Conservation (phyloP, 1,284 basidiomycete genomes). For the Leccinum laetum region DNA sequence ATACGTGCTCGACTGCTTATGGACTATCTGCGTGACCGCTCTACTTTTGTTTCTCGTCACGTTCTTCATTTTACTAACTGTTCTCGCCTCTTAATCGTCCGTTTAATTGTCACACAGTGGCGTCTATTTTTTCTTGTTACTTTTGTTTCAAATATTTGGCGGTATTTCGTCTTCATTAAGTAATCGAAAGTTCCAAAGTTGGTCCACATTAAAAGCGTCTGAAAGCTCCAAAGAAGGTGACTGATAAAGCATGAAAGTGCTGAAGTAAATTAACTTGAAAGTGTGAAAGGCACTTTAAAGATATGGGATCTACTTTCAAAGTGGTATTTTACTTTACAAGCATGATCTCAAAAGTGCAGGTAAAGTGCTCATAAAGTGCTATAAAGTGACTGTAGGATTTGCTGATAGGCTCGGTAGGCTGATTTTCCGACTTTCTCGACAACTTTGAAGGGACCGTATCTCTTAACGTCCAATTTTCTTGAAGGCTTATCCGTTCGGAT, state of each 20-base stretch:
- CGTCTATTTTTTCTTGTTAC: background rate
- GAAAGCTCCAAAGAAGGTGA: background rate
- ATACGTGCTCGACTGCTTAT: background rate
- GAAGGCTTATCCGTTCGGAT: no score
- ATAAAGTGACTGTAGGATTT: background rate
- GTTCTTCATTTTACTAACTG: background rate
- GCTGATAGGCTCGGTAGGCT: background rate
- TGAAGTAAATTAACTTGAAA: background rate
- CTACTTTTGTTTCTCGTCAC: background rate
- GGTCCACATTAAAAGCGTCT: background rate
- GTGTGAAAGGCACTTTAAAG: background rate
- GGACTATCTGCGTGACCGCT: background rate
- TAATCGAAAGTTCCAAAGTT: background rate
- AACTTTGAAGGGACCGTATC: no score
- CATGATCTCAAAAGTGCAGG: background rate
- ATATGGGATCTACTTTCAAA: background rate
- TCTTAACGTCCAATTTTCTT: no score
- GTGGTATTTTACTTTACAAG: background rate
- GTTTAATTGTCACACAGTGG: background rate
- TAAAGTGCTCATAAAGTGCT: background rate
- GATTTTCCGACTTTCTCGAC: no score
- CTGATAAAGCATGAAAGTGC: background rate
- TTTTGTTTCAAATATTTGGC: background rate
- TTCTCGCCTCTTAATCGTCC: background rate
- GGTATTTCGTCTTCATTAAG: background rate